phyloP scores from a whole-genome alignment of 192 early-diverging fungal species.

The Linnemannia hyalina region DNA sequence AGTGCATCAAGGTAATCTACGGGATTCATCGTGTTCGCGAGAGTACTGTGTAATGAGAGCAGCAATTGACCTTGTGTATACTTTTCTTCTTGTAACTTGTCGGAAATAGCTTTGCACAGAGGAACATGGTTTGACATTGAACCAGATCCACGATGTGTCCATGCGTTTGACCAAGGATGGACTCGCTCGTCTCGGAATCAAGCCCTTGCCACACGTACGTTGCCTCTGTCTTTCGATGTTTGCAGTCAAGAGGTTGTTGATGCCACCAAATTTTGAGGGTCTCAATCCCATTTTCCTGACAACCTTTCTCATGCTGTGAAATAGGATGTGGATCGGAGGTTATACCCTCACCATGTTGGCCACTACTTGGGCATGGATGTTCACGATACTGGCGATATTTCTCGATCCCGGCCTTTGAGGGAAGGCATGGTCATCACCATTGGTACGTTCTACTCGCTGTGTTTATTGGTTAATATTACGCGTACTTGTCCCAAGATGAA shows the following conservation, averaged over 20 bases:
- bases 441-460: conserved; percentile 49
- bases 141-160: conserved; percentile 86
- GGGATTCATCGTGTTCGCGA: not conserved
- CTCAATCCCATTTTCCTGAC: not conserved
- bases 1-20: conserved; percentile 78
- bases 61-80: not conserved
- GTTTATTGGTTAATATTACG: not conserved
- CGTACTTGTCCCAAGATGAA: not conserved
- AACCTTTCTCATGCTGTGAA: not conserved
- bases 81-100: not conserved
- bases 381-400: conserved; percentile 86
- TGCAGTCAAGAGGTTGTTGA: not conserved
- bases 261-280: not conserved
- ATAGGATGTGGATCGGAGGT: conserved; percentile 79
- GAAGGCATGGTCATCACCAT: conserved; percentile 94
- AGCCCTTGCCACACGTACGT: conserved; percentile 66
- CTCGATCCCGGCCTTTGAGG: conserved; percentile 77
- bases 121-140: conserved; percentile 71
- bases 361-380: conserved; percentile 97
- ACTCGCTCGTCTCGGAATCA: conserved; percentile 77
- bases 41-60: not conserved
- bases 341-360: conserved; percentile 96
- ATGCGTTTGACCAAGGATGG: conserved; percentile 78
- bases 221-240: not conserved
- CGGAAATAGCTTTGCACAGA: conserved; percentile 66